phyloP scores from a whole-genome alignment of 352 stramenopile genomes.

The Phytopythium vexans region DNA sequence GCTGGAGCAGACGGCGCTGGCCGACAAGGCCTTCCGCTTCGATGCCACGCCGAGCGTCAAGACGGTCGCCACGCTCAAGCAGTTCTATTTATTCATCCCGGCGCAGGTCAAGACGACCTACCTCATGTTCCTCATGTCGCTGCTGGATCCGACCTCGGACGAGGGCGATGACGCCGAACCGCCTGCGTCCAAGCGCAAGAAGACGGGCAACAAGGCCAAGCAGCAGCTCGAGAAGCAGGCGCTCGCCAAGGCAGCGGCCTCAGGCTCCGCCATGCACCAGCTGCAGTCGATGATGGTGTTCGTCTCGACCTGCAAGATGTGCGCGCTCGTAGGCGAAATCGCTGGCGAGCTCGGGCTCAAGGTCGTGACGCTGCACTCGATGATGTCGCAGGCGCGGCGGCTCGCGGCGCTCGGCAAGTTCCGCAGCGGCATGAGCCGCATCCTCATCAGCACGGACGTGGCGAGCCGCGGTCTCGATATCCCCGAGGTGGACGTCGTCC shows the following conservation, averaged over 20 bases:
- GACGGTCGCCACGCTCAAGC: conserved; percentile 91
- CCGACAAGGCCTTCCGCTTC: conserved; percentile 54
- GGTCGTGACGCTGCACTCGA: conserved; percentile 95
- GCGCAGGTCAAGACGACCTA: conserved; percentile 96
- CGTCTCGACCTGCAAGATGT: conserved; percentile 95
- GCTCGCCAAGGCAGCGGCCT: conserved; percentile 7
- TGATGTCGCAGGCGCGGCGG: conserved; percentile 94
- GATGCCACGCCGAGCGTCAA: conserved; percentile 78
- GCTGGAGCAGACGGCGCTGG: conserved; percentile 74
- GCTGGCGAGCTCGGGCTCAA: conserved; percentile 90
- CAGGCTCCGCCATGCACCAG: conserved; percentile 23
- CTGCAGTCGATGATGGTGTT: conserved; percentile 95
- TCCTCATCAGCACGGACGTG: conserved; percentile 98
- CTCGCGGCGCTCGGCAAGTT: conserved; percentile 96
- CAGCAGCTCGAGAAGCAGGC: conserved; percentile 20
- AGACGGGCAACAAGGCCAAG: conserved; percentile 28
- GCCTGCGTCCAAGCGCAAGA: conserved; percentile 20
- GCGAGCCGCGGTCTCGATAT: conserved; percentile 97
- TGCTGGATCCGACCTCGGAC: conserved; percentile 56
- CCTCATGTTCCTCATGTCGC: conserved; percentile 86
- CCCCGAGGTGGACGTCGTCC: conserved; percentile 93
- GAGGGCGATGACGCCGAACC: conserved; percentile 41
- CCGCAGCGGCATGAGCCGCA: conserved; percentile 89
- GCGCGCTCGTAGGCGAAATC: conserved; percentile 93
- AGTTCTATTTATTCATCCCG: conserved; percentile 99